Evolutionary conservation across 305 asterid species (phyloP).

Genomic region (Rubia tinctorum): DNA sequence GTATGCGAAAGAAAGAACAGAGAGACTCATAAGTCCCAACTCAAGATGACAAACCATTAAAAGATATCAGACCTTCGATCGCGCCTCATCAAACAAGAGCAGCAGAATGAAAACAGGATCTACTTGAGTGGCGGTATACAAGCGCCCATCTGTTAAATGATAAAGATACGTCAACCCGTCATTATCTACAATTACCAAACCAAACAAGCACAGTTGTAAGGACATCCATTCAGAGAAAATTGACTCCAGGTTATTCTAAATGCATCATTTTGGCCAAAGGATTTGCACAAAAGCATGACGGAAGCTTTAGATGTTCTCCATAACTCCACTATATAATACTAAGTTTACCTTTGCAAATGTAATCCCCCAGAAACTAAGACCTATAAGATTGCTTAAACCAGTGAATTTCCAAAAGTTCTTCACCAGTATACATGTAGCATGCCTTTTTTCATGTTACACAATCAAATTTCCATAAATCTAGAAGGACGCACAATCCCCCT

Average conservation of each 20-base stretch:
- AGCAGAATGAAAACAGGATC: slow-evolving; percentile 90
- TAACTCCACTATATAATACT: neutral
- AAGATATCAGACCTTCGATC: slow-evolving; percentile 60
- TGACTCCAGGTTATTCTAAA: neutral
- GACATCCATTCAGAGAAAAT: neutral
- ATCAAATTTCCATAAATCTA: neutral
- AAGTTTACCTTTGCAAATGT: slow-evolving; percentile 76
- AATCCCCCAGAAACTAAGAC: slow-evolving; percentile 96
- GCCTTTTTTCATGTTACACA: slow-evolving; percentile 48
- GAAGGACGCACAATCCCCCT: neutral
- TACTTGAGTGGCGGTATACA: slow-evolving; percentile 81
- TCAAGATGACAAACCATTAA: neutral
- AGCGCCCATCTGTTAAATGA: slow-evolving; percentile 63
- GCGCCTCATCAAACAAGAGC: slow-evolving; percentile 92
- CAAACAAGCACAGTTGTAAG: neutral
- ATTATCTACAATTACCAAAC: neutral
- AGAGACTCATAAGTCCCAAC: neutral
- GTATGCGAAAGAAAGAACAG: neutral
- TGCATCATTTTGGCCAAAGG: neutral
- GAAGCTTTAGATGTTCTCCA: neutral
- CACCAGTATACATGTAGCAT: slow-evolving; percentile 51
- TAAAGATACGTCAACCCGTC: neutral
- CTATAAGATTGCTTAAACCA: slow-evolving; percentile 88
- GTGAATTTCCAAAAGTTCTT: slow-evolving; percentile 71
- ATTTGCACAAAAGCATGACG: neutral